phyloP scores from a whole-genome alignment of 768 basidiomycete genomes.

The Glaciozyma martinii region DNA sequence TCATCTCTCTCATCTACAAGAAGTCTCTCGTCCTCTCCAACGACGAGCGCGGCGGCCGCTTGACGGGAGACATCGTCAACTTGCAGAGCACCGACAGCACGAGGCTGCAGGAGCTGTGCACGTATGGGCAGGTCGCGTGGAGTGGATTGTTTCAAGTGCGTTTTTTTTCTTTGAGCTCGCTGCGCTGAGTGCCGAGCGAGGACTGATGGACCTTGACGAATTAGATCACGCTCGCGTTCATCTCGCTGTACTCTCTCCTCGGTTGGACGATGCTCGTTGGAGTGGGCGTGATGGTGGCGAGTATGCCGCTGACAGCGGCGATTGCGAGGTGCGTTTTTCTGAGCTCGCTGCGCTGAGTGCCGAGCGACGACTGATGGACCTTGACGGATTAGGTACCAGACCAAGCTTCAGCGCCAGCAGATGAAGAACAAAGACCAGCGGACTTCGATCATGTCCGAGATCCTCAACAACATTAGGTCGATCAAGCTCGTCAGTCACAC shows the following conservation, averaged over 20 bases:
- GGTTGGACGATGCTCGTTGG: conserved; percentile 41
- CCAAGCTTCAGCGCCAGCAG: conserved; percentile 65
- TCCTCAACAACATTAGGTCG: conserved; percentile 84
- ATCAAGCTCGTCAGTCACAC: conserved; percentile 60
- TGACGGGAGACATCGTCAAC: conserved; percentile 89
- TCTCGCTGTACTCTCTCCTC: conserved; percentile 78
- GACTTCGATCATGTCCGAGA: conserved; percentile 76
- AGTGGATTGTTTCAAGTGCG: conserved; percentile 61
- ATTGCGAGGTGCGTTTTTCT: conserved; percentile 51
- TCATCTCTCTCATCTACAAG: conserved; percentile 64
- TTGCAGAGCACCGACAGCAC: conserved; percentile 55
- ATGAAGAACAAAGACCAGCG: conserved; percentile 88
- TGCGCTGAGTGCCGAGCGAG: conserved; percentile 30
- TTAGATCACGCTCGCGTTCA: conserved; percentile 76
- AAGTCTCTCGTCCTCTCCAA: conserved; percentile 80
- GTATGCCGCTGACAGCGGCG: conserved; percentile 35
- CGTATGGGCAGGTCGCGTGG: conserved; percentile 63
- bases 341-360: background rate
- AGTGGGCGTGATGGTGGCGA: conserved; percentile 36
- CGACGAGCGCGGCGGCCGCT: conserved; percentile 63
- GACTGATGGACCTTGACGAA: conserved; percentile 26
- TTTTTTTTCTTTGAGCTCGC: too few species aligned
- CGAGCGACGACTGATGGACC: conserved; percentile 35
- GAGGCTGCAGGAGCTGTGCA: conserved; percentile 33
- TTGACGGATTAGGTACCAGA: conserved; percentile 34